Conservation (phyloP, 2,329 filamentous ascomycete genomes). For the Fusarium sp. region DNA sequence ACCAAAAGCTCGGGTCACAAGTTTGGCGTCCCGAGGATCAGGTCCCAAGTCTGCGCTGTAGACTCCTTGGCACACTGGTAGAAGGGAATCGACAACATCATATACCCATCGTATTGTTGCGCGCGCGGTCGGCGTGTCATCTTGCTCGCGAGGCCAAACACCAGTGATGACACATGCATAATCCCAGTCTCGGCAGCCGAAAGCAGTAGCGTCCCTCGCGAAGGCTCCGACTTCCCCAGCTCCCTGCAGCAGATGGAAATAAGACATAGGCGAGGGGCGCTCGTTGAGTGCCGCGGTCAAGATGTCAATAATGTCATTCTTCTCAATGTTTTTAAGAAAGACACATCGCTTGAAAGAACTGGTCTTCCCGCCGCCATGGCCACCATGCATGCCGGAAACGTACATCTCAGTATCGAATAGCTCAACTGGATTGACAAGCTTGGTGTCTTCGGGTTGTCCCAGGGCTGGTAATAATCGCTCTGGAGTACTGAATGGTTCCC, state of each 20-base stretch:
- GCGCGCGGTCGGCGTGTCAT: conserved; percentile 55
- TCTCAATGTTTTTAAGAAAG: conserved; percentile 64
- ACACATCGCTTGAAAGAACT: conserved; percentile 73
- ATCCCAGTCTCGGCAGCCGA: conserved; percentile 72
- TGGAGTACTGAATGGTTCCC: background rate
- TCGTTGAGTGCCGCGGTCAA: conserved; percentile 59
- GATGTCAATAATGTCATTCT: conserved; percentile 45
- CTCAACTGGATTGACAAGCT: conserved; percentile 58
- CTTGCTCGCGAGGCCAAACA: conserved; percentile 67
- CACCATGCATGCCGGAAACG: conserved; percentile 68
- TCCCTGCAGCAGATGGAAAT: conserved; percentile 71
- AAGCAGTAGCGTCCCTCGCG: conserved; percentile 61
- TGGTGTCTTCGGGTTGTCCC: conserved; percentile 48
- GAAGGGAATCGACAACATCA: conserved; percentile 56
- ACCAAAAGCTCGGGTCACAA: conserved; percentile 68
- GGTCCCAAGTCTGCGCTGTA: conserved; percentile 73
- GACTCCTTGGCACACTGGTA: conserved; percentile 61
- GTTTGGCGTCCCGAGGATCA: conserved; percentile 64
- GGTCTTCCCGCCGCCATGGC: conserved; percentile 67
- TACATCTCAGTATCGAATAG: conserved; percentile 71
- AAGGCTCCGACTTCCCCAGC: conserved; percentile 63
- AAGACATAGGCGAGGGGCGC: conserved; percentile 65
- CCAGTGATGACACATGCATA: conserved; percentile 73
- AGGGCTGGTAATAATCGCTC: conserved; percentile 40
- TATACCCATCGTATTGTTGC: conserved; percentile 67